Evolutionary conservation across 129 eudicot species (phyloP).

Genomic region (Smallanthus sonchifolius): DNA sequence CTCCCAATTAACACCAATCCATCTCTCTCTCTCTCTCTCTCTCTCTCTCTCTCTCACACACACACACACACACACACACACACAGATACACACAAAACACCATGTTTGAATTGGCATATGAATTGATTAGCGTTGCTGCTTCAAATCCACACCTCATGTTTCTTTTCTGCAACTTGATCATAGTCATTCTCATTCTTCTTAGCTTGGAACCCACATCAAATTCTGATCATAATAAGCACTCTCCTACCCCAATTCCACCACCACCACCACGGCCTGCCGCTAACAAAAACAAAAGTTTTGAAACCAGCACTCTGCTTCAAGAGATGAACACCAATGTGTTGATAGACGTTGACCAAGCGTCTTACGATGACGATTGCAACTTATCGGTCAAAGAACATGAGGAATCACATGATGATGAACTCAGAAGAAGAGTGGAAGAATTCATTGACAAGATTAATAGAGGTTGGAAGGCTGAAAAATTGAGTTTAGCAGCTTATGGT

Average conservation of each 20-base stretch:
- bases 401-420: conserved; percentile 53
- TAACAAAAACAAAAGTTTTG: neutral
- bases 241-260: conserved; percentile 1
- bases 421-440: conserved; percentile 64
- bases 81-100: conserved; percentile 2
- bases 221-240: conserved; percentile 7
- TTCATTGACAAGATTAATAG: conserved; percentile 59
- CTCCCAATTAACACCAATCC: conserved; percentile 3
- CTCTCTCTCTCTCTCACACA: conserved; percentile 10
- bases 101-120: conserved; percentile 47
- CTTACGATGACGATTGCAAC: conserved; percentile 5
- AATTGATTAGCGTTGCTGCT: conserved; percentile 47
- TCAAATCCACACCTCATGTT: conserved; percentile 48
- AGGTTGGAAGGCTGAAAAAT: conserved; percentile 59
- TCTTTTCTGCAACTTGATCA: conserved; percentile 62
- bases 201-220: conserved; percentile 36
- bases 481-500: neutral
- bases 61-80: neutral
- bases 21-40: neutral
- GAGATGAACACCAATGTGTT: conserved; percentile 14
- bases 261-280: neutral
- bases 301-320: neutral
- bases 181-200: conserved; percentile 42
- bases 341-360: conserved; percentile 18
- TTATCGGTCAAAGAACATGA: conserved; percentile 17